Evolutionary conservation across 2,329 filamentous ascomycete genomes (phyloP).

Genomic region (Raffaelea deltoideospora): DNA sequence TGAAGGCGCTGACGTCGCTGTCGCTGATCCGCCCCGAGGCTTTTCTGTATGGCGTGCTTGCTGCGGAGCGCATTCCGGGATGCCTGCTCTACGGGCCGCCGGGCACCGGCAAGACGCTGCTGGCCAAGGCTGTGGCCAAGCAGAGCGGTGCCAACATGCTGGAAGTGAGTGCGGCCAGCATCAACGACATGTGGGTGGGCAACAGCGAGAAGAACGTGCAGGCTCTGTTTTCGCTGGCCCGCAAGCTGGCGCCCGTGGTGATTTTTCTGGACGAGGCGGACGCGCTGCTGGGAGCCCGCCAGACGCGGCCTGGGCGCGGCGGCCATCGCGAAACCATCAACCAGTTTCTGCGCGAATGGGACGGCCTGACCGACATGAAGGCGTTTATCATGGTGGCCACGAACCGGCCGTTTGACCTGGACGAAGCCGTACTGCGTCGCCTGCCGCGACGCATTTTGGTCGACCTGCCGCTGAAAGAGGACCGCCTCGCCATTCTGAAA

Average conservation of each 20-base stretch:
- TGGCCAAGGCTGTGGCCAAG: conserved; percentile 55
- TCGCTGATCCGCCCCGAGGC: conserved; percentile 80
- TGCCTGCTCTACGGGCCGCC: conserved; percentile 79
- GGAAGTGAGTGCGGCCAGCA: conserved; percentile 77
- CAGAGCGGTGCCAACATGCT: conserved; percentile 59
- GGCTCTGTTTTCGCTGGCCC: conserved; percentile 79
- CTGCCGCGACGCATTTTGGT: conserved; percentile 59
- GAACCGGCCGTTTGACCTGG: conserved; percentile 87
- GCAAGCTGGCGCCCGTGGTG: conserved; percentile 80
- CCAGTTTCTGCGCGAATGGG: conserved; percentile 94
- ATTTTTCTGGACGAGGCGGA: conserved; percentile 98
- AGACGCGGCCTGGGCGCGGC: conserved; percentile 47
- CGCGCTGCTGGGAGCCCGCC: conserved; percentile 70
- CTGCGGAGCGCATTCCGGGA: conserved; percentile 80
- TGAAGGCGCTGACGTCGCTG: conserved; percentile 78
- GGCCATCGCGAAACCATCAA: conserved; percentile 85
- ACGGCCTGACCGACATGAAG: conserved; percentile 65
- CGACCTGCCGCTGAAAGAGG: conserved; percentile 50
- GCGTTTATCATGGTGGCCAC: conserved; percentile 98
- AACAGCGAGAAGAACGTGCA: conserved; percentile 93
- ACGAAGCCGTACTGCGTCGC: conserved; percentile 70
- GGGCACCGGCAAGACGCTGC: conserved; percentile 59
- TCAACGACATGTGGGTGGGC: conserved; percentile 94
- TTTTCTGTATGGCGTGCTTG: conserved; percentile 90
- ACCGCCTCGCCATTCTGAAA: conserved; percentile 44